These are phyloP conservation scores for Akanthomyces dipterigenus DNA, from an alignment of 2,329 filamentous ascomycete species.

Conservation along the genomic window DNA sequence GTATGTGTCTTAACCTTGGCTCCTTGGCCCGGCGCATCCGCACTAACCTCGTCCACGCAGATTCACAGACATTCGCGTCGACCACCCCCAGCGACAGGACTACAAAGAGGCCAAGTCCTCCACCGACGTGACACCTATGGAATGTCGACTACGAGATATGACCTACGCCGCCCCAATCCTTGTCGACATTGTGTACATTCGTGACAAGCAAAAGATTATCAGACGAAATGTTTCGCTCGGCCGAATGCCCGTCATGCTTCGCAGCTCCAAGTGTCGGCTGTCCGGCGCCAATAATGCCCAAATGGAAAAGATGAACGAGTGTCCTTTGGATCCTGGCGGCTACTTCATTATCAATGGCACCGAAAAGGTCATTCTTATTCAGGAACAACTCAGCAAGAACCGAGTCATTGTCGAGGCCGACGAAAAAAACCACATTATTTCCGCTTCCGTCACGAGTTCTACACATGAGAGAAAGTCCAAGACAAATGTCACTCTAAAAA, in stretches of 20 bases:
- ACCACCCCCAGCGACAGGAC: constrained; percentile 71
- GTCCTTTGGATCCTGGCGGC: constrained; percentile 88
- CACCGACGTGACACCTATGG: constrained; percentile 82
- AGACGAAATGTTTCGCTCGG: constrained; percentile 76
- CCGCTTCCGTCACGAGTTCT: constrained; percentile 94
- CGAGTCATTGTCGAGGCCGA: constrained; percentile 94
- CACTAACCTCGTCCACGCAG: constrained; percentile 19
- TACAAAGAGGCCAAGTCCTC: constrained; percentile 63
- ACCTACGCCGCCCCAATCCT: constrained; percentile 95
- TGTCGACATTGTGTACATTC: constrained; percentile 85
- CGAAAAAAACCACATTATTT: constrained; percentile 85
- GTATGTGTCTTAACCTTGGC: constrained; percentile 26
- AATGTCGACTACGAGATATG: constrained; percentile 92
- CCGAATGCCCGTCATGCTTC: constrained; percentile 92
- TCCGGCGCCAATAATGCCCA: constrained; percentile 75
- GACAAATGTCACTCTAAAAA: constrained; percentile 91
- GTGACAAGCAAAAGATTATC: constrained; percentile 69
- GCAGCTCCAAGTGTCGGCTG: constrained; percentile 88
- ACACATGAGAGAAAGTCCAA: constrained; percentile 98
- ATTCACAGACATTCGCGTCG: constrained; percentile 84
- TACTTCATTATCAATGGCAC: constrained; percentile 98
- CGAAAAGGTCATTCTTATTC: constrained; percentile 96
- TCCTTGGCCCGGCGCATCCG: not conserved
- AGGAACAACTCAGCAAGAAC: constrained; percentile 98
- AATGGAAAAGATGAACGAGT: constrained; percentile 92